Evolutionary conservation across 768 basidiomycete genomes (phyloP), one percentile per base, ranked within the genome.

Genomic region (Sarcodon sp.): DNA sequence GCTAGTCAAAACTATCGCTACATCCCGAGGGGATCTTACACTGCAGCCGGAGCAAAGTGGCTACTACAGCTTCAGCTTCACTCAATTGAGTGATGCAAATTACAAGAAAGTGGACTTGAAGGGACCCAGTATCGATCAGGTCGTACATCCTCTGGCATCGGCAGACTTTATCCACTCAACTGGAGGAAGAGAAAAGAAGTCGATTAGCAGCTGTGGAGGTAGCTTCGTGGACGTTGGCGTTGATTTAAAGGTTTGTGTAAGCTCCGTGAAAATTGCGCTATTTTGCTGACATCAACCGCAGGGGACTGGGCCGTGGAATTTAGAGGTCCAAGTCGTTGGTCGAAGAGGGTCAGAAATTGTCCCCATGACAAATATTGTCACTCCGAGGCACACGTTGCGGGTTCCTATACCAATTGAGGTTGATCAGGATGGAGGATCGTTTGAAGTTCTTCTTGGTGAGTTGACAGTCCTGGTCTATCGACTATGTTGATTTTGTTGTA

Each of bases 271-370:
- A 9, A 18, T 31, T n/a, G 4, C 18, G 33, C 27, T 27, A 27
- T 18, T 10, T 35, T 33, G 15, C 51, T 52, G 2, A 50, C 38
- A 11, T 9, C 35, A 9, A 45, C 48, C 8, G 11, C 46, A 92
- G 85, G 96, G 96, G 44, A 86, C 81, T 4, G 79, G 87, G 4
- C 94, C 96, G 1, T 94, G 93, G 86, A 87, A 77, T 55, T 59
- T 98, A 31, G 85, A 87, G 43, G 67, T 93, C 18, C 85, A 90
- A 56, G 68, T 90, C 10, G 83, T 87, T 35, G 85, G 86, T 5
- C 80, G 84, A 4, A 75, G 75, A 47, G 73, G 70, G 34, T 76
- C 83, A 1, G 80, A 87, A 51, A 72, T 68, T 9, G 51, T 87
- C 13, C 64, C 65, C 13, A 66, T 87, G 51, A 57, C 66, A 31